phyloP scores from a whole-genome alignment of 2,329 filamentous ascomycete genomes.

The Fonsecaea multimorphosa region DNA sequence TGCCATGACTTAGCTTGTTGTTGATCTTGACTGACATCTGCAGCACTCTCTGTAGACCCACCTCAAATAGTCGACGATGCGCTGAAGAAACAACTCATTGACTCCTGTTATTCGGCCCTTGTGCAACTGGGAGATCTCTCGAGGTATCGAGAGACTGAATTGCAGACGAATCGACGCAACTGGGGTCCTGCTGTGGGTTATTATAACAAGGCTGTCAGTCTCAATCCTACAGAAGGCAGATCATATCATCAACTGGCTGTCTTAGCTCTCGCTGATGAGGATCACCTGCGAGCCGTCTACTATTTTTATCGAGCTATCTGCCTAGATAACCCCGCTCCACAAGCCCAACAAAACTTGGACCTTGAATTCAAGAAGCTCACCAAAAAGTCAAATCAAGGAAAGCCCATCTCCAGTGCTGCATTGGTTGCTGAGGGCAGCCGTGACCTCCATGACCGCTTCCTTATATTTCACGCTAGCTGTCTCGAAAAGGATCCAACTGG shows the following conservation, averaged over 20 bases:
- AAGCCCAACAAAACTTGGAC: constrained; percentile 77
- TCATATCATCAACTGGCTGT: constrained; percentile 92
- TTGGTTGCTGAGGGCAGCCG: constrained; percentile 45
- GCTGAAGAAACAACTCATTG: constrained; percentile 64
- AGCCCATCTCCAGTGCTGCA: constrained; percentile 46
- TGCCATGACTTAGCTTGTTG: constrained; percentile 33
- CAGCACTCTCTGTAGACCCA: constrained; percentile 53
- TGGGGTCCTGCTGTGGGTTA: constrained; percentile 83
- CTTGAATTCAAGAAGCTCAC: constrained; percentile 74
- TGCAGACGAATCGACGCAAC: constrained; percentile 73
- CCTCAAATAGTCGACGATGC: constrained; percentile 55
- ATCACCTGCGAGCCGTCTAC: constrained; percentile 85
- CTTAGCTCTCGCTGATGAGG: constrained; percentile 74
- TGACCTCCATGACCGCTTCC: constrained; percentile 44
- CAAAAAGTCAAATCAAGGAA: constrained; percentile 63
- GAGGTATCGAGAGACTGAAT: constrained; percentile 78
- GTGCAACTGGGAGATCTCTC: constrained; percentile 89
- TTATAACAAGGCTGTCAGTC: constrained; percentile 79
- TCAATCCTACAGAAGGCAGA: constrained; percentile 78
- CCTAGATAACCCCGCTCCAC: constrained; percentile 74
- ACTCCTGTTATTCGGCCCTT: constrained; percentile 82
- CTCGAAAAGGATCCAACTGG: constrained; percentile 7
- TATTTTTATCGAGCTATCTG: constrained; percentile 85
- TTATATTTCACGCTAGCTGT: constrained; percentile 31
- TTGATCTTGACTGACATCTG: constrained; percentile 46